Base-by-base conservation (phyloP, 2,329 filamentous ascomycete genomes). In the Cryphonectria radicalis region DNA sequence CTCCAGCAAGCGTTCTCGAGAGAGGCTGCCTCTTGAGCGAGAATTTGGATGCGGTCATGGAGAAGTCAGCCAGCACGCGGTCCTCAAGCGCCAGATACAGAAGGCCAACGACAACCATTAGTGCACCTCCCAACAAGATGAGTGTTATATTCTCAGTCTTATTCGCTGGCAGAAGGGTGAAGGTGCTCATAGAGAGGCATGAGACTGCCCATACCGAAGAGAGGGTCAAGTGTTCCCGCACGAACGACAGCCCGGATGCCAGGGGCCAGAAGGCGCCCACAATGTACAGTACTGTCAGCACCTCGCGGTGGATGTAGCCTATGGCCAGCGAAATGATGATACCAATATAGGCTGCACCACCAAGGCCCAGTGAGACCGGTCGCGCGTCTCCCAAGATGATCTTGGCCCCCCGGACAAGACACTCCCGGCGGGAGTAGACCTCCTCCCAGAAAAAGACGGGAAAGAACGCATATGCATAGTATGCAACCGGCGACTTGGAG, bases 361-460 rank as follows among this genome's bases (percentile, higher is more conserved):
- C 92, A 17, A 96, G 74, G 0, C 85, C 76, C 57, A 97, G 85
- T 19, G 72, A 69, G 5, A 69, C 14, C 19, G 69, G 66, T 22
- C 66, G 67, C 40, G 88, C 86, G 75, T 95, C 87, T 0, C 88
- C 86, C 74, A 97, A 90, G 11, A 98, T 83, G 66, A 88, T 85
- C 74, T 86, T 87, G 67, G 87, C 85, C 3, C 94, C 95, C 73
- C 90, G 87, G 7, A 82, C 77, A 17, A 98, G 80, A 59, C 93
- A 93, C 63, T 87, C 85, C 70, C 94, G 88, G 40, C 92, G 89
- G 3, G 93, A 93, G 80, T 92, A 95, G 0, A 98, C 93, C 77
- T 98, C 95, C 80, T 98, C 95, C 96, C 96, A 99, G 83, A 99
- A 98, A 70, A 93, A 88, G 2, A 97, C 90, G 0, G 96, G 96